Evolutionary conservation across 495 filamentous ascomycete species (phyloP).

Genomic region (Podospora anserina): DNA sequence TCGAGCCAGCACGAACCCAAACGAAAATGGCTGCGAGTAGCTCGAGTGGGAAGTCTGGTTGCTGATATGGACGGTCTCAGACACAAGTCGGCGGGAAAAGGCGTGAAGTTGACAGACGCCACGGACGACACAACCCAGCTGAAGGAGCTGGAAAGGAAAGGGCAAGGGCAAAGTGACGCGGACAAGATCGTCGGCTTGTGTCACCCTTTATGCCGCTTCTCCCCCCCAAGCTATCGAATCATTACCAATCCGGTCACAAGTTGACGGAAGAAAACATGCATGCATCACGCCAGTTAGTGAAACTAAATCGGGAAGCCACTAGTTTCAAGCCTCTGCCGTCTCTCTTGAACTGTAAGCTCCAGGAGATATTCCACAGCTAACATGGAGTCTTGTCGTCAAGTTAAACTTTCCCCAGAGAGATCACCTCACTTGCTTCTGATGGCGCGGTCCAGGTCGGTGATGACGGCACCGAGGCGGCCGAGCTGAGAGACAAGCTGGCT

Average conservation of each 20-base stretch:
- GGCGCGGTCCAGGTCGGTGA: conserved; percentile 19
- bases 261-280: background rate
- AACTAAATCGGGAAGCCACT: background rate
- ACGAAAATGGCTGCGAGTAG: background rate
- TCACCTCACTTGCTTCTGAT: background rate
- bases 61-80: background rate
- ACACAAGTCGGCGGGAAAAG: conserved; percentile 3
- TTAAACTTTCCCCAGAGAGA: background rate
- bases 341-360: background rate
- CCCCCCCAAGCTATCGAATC: background rate
- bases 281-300: background rate
- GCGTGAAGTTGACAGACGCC: background rate
- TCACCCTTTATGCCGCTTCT: background rate
- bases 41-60: background rate
- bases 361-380: background rate
- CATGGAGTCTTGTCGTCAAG: background rate
- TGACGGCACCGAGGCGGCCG: conserved; percentile 22
- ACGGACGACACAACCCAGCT: background rate
- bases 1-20: background rate
- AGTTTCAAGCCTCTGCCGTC: background rate
- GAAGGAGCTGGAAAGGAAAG: background rate
- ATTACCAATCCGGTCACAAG: background rate
- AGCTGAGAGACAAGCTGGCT: background rate
- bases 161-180: background rate
- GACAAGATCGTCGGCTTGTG: background rate